Percentiles rank a stretch among this genome's conserved stretches.
phyloP scores from a whole-genome alignment of 768 basidiomycete genomes.

The Xerocomus spinulosus region DNA sequence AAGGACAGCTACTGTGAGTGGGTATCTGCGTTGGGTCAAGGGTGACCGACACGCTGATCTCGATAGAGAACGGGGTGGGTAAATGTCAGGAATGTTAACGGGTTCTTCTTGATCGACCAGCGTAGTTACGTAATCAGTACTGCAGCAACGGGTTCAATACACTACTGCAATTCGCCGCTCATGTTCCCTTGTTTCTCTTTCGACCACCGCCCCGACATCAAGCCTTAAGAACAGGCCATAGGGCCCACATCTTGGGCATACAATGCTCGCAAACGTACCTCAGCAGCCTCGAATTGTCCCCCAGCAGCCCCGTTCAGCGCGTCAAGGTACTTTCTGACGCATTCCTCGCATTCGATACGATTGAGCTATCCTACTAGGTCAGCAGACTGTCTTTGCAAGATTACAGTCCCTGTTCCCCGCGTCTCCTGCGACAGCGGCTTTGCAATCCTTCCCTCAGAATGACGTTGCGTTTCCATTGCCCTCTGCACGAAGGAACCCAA shows the following conservation, averaged over 20 bases:
- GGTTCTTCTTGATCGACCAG: not conserved
- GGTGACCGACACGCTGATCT: constrained; percentile 34
- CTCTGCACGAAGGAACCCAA: constrained; percentile 26
- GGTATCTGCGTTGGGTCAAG: constrained; percentile 19
- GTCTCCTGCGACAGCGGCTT: constrained; percentile 23
- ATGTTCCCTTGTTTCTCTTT: constrained; percentile 20
- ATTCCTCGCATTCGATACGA: constrained; percentile 4
- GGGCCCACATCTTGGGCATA: constrained; percentile 17
- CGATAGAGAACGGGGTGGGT: not conserved
- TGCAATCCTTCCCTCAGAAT: constrained; percentile 20
- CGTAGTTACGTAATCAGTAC: constrained; percentile 21
- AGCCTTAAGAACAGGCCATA: constrained; percentile 30
- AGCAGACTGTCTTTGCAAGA: constrained; percentile 44
- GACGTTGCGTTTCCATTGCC: constrained; percentile 19
- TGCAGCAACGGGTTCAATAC: constrained; percentile 22
- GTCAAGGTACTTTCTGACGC: constrained; percentile 16
- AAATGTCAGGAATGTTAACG: too few relatives aligned
- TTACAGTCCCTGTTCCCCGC: constrained; percentile 50
- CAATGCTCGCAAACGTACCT: constrained; percentile 19
- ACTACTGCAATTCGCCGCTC: constrained; percentile 14
- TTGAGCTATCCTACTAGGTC: constrained; percentile 21
- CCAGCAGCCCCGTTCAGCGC: constrained; percentile 13
- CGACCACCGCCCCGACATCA: constrained; percentile 20
- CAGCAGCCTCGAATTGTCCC: constrained; percentile 18
- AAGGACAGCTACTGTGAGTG: not conserved